These are phyloP conservation scores for Chalara sp. DNA, from an alignment of 2,329 filamentous ascomycete species.

Conservation along the genomic window DNA sequence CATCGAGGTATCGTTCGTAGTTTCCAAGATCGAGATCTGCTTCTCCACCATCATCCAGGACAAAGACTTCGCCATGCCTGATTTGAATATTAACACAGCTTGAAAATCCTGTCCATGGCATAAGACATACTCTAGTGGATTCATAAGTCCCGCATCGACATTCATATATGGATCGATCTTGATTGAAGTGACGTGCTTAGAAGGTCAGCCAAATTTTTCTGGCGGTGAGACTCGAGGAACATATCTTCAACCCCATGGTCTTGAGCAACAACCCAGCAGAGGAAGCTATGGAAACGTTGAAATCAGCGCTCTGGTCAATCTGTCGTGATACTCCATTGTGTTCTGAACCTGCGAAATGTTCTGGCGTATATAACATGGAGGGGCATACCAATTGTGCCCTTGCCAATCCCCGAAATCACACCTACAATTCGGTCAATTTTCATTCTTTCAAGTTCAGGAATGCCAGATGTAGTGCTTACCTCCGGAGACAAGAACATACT, in stretches of 20 bases:
- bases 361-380: background rate
- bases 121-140: slow-evolving; percentile 49
- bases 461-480: slow-evolving; percentile 37
- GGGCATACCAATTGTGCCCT: slow-evolving; percentile 58
- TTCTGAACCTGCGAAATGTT: background rate
- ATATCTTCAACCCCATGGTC: slow-evolving; percentile 72
- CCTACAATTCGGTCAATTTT: slow-evolving; percentile 23
- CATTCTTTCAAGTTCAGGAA: background rate
- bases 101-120: slow-evolving; percentile 15
- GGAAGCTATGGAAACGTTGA: slow-evolving; percentile 43
- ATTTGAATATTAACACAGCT: slow-evolving; percentile 23
- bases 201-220: slow-evolving; percentile 24
- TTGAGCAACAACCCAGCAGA: slow-evolving; percentile 71
- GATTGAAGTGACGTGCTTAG: slow-evolving; percentile 52
- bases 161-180: slow-evolving; percentile 72
- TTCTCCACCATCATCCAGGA: slow-evolving; percentile 77
- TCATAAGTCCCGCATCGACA: slow-evolving; percentile 62
- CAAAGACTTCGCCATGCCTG: slow-evolving; percentile 84
- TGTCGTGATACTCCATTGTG: background rate
- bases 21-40: slow-evolving; percentile 70
- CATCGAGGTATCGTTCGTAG: slow-evolving; percentile 75
- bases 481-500: slow-evolving; percentile 76
- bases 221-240: slow-evolving; percentile 24
- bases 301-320: background rate
- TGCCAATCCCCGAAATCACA: slow-evolving; percentile 51